phyloP scores from a whole-genome alignment of 257 asterid genomes.

The Petunia axillaris region DNA sequence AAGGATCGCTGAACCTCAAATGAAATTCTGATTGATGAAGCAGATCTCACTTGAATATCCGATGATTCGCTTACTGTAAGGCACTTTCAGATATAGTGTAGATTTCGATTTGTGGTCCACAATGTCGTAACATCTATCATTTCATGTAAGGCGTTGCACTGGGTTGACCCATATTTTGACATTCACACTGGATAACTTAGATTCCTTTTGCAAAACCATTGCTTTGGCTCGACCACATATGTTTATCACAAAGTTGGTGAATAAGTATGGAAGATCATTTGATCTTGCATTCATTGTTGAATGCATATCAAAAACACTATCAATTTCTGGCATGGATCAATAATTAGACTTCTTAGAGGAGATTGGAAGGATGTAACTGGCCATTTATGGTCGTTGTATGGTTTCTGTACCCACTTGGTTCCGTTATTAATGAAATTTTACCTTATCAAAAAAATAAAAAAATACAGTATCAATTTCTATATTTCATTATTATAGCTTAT shows the following conservation, averaged over 20 bases:
- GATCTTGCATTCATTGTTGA: not conserved
- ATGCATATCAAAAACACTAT: constrained; percentile 1
- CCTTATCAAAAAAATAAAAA: too few relatives aligned
- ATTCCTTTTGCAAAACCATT: not conserved
- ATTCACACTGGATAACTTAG: not conserved
- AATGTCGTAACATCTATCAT: not conserved
- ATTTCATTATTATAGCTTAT: not conserved
- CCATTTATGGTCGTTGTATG: too few relatives aligned
- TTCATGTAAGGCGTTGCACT: constrained; percentile 2
- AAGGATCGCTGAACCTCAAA: not conserved
- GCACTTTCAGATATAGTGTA: not conserved
- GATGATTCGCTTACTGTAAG: not conserved
- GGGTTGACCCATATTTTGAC: not conserved
- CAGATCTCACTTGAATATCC: not conserved
- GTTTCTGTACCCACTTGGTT: too few relatives aligned
- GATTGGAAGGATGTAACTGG: too few relatives aligned
- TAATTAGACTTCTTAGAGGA: too few relatives aligned
- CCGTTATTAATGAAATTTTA: too few relatives aligned
- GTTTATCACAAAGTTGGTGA: not conserved
- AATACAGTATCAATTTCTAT: not conserved
- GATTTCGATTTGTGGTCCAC: not conserved
- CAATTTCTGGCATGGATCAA: not conserved
- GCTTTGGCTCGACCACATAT: not conserved
- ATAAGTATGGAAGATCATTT: not conserved
- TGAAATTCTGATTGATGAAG: not conserved